Percentiles rank a stretch among this genome's conserved stretches.
Evolutionary conservation across 805 yeast genomes (phyloP).

Genomic region (Saccharomycopsis selenospora): DNA sequence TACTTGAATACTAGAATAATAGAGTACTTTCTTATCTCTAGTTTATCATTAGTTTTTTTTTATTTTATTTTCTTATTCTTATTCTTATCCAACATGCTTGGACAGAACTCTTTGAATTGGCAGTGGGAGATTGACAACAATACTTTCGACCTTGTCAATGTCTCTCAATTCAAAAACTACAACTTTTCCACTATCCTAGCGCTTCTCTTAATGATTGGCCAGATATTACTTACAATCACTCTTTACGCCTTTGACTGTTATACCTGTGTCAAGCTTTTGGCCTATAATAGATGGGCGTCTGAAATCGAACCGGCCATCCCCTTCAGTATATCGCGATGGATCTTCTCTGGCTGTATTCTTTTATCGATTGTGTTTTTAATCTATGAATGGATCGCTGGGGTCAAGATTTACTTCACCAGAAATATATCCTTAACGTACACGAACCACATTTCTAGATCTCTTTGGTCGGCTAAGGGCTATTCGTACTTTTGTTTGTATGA

Average conservation of each 20-base stretch:
- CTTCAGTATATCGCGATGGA: slow-evolving; percentile 52
- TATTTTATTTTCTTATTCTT: no score
- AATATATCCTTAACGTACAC: slow-evolving; percentile 67
- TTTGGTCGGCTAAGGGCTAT: slow-evolving; percentile 52
- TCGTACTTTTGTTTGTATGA: slow-evolving; percentile 67
- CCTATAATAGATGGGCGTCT: slow-evolving; percentile 62
- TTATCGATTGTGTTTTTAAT: slow-evolving; percentile 53
- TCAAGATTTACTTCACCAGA: slow-evolving; percentile 47
- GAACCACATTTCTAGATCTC: slow-evolving; percentile 51
- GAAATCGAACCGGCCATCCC: slow-evolving; percentile 42
- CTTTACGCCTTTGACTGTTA: slow-evolving; percentile 61
- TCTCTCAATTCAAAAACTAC: slow-evolving; percentile 40
- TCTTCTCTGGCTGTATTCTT: slow-evolving; percentile 75
- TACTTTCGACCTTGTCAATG: slow-evolving; percentile 44
- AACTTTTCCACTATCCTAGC: slow-evolving; percentile 37
- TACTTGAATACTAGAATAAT: no score
- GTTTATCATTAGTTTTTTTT: no score
- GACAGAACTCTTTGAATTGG: slow-evolving; percentile 25
- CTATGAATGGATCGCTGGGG: slow-evolving; percentile 53
- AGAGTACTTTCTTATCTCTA: no score
- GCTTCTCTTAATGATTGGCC: slow-evolving; percentile 34
- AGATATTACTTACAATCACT: slow-evolving; percentile 43
- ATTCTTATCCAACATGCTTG: neutral
- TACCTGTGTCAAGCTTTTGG: slow-evolving; percentile 68
- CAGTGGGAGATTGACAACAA: slow-evolving; percentile 29